Percentiles rank a stretch among this genome's conserved stretches.
These are phyloP conservation scores for Clonostachys byssicola DNA, from an alignment of 2,329 filamentous ascomycete genomes.

Conservation along the genomic window DNA sequence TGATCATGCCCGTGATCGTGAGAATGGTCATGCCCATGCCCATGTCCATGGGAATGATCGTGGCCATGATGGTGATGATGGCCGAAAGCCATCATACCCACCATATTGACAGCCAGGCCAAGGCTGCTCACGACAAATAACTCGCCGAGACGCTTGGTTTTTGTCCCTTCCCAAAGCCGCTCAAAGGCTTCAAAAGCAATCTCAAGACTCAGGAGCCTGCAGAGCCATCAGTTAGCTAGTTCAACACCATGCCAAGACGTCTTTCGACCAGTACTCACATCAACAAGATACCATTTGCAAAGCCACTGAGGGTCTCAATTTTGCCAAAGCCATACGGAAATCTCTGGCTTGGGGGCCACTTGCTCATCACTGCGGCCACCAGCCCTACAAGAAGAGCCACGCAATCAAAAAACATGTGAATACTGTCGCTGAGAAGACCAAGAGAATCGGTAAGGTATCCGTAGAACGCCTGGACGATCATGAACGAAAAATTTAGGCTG, in stretches of 20 bases:
- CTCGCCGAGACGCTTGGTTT: slow-evolving; percentile 81
- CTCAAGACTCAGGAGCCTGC: slow-evolving; percentile 84
- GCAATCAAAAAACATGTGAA: slow-evolving; percentile 99
- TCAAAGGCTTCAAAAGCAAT: slow-evolving; percentile 95
- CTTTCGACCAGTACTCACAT: slow-evolving; percentile 51
- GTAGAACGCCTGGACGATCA: slow-evolving; percentile 92
- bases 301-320: slow-evolving; percentile 92
- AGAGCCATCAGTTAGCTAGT: background rate
- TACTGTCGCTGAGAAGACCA: slow-evolving; percentile 92
- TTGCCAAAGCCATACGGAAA: slow-evolving; percentile 97
- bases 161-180: slow-evolving; percentile 74
- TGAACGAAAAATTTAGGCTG: slow-evolving; percentile 91
- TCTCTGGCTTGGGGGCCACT: slow-evolving; percentile 84
- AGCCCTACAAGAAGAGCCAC: slow-evolving; percentile 87
- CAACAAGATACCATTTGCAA: slow-evolving; percentile 92
- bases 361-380: slow-evolving; percentile 89
- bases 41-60: slow-evolving; percentile 23
- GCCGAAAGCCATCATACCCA: slow-evolving; percentile 84
- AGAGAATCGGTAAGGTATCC: slow-evolving; percentile 91
- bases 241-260: background rate
- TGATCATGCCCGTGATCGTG: slow-evolving; percentile 31
- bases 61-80: slow-evolving; percentile 53
- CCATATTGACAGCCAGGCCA: slow-evolving; percentile 84
- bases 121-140: slow-evolving; percentile 84
- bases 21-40: slow-evolving; percentile 33